These are phyloP conservation scores for Petunia secreta DNA, from an alignment of 257 asterid species.

Conservation along the genomic window DNA sequence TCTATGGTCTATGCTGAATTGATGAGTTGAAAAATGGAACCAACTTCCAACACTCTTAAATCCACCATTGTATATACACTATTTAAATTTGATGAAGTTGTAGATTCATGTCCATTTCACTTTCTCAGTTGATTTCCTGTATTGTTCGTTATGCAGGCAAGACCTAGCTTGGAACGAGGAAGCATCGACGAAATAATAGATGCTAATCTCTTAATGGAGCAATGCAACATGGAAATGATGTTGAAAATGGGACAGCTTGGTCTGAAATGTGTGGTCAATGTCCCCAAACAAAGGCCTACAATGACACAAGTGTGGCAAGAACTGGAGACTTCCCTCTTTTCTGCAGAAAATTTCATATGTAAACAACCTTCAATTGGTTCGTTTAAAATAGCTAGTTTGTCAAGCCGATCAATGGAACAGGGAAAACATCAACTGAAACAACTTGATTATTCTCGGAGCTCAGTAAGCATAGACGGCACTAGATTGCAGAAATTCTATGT, in stretches of 20 bases:
- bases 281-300: slow-evolving; percentile 73
- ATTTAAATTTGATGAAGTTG: not conserved
- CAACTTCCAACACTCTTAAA: too few species aligned
- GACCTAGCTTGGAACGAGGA: slow-evolving; percentile 63
- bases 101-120: not conserved
- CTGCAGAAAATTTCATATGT: slow-evolving; percentile 5
- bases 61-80: not conserved
- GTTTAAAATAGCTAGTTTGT: not conserved
- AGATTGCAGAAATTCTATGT: slow-evolving; percentile 65
- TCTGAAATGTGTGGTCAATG: slow-evolving; percentile 59
- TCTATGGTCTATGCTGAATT: not conserved
- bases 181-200: slow-evolving; percentile 60
- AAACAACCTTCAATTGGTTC: slow-evolving; percentile 24
- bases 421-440: not conserved
- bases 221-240: slow-evolving; percentile 66
- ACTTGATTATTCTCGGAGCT: slow-evolving; percentile 41
- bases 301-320: slow-evolving; percentile 70
- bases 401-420: slow-evolving; percentile 1
- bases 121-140: slow-evolving; percentile 1
- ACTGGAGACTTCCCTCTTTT: slow-evolving; percentile 52
- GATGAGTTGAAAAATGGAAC: too few species aligned
- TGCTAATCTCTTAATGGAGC: slow-evolving; percentile 55
- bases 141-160: slow-evolving; percentile 51
- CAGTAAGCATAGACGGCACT: slow-evolving; percentile 57
- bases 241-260: slow-evolving; percentile 67